These are phyloP conservation scores for Stemphylium vesicarium DNA, from an alignment of 2,329 filamentous ascomycete species.

Conservation along the genomic window DNA sequence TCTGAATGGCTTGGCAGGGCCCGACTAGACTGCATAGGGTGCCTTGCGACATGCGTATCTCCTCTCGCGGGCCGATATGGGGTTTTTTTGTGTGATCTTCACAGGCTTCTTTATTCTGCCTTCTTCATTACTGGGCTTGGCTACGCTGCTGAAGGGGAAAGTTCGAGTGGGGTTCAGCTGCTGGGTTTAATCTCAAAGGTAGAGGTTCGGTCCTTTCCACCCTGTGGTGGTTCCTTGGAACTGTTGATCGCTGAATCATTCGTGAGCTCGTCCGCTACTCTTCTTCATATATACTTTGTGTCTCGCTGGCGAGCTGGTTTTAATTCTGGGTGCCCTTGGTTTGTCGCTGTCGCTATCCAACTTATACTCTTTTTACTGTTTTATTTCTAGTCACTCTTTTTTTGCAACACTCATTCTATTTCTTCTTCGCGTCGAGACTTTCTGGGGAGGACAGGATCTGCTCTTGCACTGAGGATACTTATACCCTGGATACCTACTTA, in stretches of 20 bases:
- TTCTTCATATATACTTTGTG: not conserved
- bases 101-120: too few species aligned
- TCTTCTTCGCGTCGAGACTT: not conserved
- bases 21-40: not conserved
- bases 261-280: not conserved
- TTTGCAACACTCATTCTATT: not conserved
- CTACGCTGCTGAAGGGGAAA: not conserved
- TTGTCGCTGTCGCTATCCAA: not conserved
- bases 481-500: not conserved
- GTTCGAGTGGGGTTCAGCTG: not conserved
- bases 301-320: conserved; percentile 9
- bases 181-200: too few species aligned
- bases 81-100: too few species aligned
- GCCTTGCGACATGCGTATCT: not conserved
- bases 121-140: not conserved
- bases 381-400: not conserved
- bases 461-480: too few species aligned
- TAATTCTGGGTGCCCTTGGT: not conserved
- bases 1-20: not conserved
- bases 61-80: too few species aligned
- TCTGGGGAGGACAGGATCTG: not conserved
- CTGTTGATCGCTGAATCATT: not conserved
- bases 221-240: not conserved
- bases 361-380: not conserved
- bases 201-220: too few species aligned